A percentile compares a stretch with the other conserved stretches of the same genome.
Conservation (phyloP, 768 basidiomycete species). For the Coprinopsis cinerea region DNA sequence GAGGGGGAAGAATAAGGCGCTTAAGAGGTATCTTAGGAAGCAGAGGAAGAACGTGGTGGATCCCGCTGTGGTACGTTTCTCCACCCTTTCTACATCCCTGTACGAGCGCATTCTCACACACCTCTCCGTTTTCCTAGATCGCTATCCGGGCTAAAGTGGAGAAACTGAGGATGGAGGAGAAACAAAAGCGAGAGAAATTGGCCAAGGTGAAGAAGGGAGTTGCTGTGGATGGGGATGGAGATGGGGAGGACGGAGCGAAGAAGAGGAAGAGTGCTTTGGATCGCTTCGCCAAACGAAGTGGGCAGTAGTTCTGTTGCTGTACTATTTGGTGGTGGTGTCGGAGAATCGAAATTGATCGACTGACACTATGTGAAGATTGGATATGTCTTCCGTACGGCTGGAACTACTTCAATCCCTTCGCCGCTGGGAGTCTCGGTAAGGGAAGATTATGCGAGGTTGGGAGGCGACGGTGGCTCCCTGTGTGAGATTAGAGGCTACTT, state of each 20-base stretch:
- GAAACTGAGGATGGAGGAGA: constrained; percentile 50
- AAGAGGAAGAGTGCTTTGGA: constrained; percentile 35
- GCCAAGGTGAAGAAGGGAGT: constrained; percentile 25
- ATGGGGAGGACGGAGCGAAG: constrained; percentile 13
- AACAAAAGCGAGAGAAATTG: constrained; percentile 35
- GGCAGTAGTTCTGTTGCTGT: no score
- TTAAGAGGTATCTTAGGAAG: constrained; percentile 84
- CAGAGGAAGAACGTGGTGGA: constrained; percentile 95
- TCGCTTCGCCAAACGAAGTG: constrained; percentile 27
- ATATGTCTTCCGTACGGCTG: no score
- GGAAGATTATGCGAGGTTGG: no score
- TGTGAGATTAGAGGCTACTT: no score
- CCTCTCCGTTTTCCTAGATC: constrained; percentile 80
- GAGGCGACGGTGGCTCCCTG: no score
- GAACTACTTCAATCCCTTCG: no score
- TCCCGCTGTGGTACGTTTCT: constrained; percentile 34
- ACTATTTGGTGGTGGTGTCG: no score
- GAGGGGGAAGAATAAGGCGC: constrained; percentile 41
- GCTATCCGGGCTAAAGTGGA: constrained; percentile 64
- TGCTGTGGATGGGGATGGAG: constrained; percentile 8
- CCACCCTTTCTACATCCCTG: constrained; percentile 66
- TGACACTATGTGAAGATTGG: no score
- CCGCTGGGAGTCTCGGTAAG: no score
- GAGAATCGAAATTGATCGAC: no score
- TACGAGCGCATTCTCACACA: constrained; percentile 92